Conservation (phyloP, 2,329 filamentous ascomycete species). For the Diaporthe sp. region DNA sequence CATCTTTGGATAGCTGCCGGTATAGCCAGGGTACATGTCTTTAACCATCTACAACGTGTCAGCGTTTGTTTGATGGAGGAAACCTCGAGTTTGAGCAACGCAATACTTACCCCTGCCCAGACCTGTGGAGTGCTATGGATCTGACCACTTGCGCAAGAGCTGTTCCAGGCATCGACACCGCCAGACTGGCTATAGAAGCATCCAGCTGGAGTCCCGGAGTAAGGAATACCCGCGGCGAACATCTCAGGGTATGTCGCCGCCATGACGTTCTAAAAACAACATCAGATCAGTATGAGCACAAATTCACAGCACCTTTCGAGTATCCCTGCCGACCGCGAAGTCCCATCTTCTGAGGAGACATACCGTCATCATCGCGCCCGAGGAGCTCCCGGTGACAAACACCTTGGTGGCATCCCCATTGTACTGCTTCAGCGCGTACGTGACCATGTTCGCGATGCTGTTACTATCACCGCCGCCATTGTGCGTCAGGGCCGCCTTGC, state of each 20-base stretch:
- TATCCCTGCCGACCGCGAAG: neutral
- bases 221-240: slow-evolving; percentile 64
- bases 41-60: slow-evolving; percentile 47
- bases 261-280: slow-evolving; percentile 53
- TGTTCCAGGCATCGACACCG: slow-evolving; percentile 62
- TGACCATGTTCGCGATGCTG: slow-evolving; percentile 66
- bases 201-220: slow-evolving; percentile 66
- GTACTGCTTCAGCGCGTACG: slow-evolving; percentile 61
- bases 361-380: slow-evolving; percentile 66
- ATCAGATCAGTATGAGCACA: neutral
- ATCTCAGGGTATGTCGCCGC: slow-evolving; percentile 67
- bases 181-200: slow-evolving; percentile 58
- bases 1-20: slow-evolving; percentile 55
- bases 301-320: neutral
- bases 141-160: slow-evolving; percentile 64
- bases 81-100: neutral
- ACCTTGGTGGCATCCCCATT: slow-evolving; percentile 59
- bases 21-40: slow-evolving; percentile 66
- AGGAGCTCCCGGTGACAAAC: slow-evolving; percentile 62
- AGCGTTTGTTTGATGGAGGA: neutral
- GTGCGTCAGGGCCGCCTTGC: slow-evolving; percentile 61
- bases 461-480: slow-evolving; percentile 64
- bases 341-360: neutral
- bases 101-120: slow-evolving; percentile 51
- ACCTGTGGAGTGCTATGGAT: slow-evolving; percentile 54